phyloP scores from a whole-genome alignment of 768 basidiomycete genomes.

The Kwoniella sp. region DNA sequence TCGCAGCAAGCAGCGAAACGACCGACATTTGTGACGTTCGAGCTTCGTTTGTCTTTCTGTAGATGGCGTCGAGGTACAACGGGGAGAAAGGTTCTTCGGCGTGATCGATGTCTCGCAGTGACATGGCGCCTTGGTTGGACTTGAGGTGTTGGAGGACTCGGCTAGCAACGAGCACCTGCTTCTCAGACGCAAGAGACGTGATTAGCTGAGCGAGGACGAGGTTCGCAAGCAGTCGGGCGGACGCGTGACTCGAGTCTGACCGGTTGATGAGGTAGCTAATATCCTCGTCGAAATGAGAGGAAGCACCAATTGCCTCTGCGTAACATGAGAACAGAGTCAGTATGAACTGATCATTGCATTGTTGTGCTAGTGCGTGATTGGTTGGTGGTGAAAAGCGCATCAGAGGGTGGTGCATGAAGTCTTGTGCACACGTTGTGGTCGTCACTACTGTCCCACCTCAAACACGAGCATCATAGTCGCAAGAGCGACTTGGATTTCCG shows the following conservation, averaged over 20 bases:
- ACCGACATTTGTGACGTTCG: constrained; percentile 35
- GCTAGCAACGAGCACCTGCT: constrained; percentile 64
- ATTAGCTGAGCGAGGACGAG: constrained; percentile 69
- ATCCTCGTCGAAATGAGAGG: constrained; percentile 60
- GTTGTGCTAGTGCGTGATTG: background rate
- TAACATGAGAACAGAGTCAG: constrained; percentile 1
- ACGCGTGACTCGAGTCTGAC: constrained; percentile 61
- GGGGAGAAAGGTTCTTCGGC: constrained; percentile 12
- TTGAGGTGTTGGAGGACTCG: constrained; percentile 31
- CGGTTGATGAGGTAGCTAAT: constrained; percentile 63
- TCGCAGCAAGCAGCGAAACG: constrained; percentile 35
- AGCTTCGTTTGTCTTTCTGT: constrained; percentile 29
- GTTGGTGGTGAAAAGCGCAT: background rate
- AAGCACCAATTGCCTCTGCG: constrained; percentile 68
- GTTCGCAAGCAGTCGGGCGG: constrained; percentile 65
- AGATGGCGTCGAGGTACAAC: constrained; percentile 30
- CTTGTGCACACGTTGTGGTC: constrained; percentile 15
- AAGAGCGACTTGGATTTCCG: background rate
- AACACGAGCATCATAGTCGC: background rate
- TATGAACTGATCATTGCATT: background rate
- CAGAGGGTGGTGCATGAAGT: constrained; percentile 27
- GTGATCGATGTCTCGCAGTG: constrained; percentile 11
- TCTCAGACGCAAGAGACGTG: constrained; percentile 63
- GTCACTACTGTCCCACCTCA: background rate
- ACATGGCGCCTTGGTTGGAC: background rate